These are phyloP conservation scores for Zygoascus bituminiphila DNA, from an alignment of 805 yeast genomes.

Conservation along the genomic window DNA sequence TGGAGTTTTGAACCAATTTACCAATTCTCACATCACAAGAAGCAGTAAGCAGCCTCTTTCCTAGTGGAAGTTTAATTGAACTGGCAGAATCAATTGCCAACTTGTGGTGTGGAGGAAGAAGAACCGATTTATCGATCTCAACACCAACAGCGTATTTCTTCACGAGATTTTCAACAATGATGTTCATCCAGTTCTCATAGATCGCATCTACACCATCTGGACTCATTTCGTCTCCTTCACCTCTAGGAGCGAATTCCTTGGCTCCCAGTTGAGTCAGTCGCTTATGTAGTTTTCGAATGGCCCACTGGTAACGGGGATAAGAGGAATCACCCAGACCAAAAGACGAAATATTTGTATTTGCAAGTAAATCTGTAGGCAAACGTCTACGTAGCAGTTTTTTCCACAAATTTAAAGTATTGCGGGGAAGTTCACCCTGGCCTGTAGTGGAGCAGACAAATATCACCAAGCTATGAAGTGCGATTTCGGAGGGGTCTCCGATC, in stretches of 20 bases:
- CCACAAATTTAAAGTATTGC: slow-evolving; percentile 70
- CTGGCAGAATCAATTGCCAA: slow-evolving; percentile 13
- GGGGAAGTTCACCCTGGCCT: slow-evolving; percentile 91
- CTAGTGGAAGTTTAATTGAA: neutral
- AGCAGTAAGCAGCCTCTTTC: neutral
- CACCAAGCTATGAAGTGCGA: slow-evolving; percentile 41
- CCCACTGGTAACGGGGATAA: slow-evolving; percentile 81
- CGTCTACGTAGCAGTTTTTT: slow-evolving; percentile 57
- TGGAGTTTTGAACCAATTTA: slow-evolving; percentile 38
- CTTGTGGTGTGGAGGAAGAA: slow-evolving; percentile 34
- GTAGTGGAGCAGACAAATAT: slow-evolving; percentile 76
- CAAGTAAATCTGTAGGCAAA: slow-evolving; percentile 52
- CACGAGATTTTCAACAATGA: slow-evolving; percentile 34
- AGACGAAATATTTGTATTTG: slow-evolving; percentile 55
- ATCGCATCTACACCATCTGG: slow-evolving; percentile 64
- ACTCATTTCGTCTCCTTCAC: slow-evolving; percentile 84
- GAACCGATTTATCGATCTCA: slow-evolving; percentile 27
- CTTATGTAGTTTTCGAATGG: slow-evolving; percentile 73
- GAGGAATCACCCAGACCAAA: slow-evolving; percentile 94
- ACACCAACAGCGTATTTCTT: slow-evolving; percentile 6
- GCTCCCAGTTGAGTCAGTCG: slow-evolving; percentile 81
- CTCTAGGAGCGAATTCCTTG: slow-evolving; percentile 54
- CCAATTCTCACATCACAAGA: slow-evolving; percentile 31
- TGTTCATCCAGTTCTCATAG: slow-evolving; percentile 64
- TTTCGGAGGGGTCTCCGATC: slow-evolving; percentile 28